Base-by-base conservation (phyloP, 2,329 filamentous ascomycete species). In the Fusarium lyarnte region DNA sequence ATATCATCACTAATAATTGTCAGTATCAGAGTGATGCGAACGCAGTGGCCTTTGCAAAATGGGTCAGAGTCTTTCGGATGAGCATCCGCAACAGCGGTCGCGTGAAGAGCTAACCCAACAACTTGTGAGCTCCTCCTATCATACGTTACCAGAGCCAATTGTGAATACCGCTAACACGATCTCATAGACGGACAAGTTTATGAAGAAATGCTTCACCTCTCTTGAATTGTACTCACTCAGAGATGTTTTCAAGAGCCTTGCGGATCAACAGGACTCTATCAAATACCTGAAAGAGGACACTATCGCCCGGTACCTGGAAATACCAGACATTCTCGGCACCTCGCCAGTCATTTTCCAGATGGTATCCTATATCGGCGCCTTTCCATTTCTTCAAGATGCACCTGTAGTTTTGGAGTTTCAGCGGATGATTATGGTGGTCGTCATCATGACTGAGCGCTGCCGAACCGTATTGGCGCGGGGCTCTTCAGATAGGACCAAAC, bases 191-290 rank as follows among this genome's bases (percentile, higher is more conserved):
- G 81, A 84, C 61, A 87, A 83, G 74, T 94, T 94, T 79, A 91
- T 89, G 61, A 87, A 89, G 65, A 91, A 90, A 77, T 93, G 90
- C 81, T 94, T 92, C 81, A 90, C 90, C 2, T 87, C 90, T 3
- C 85, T 94, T 62, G 92, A 94, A 80, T 84, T 93, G 35, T 93
- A 92, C 81, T 93, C 89, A 36, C 89, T 93, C 81, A 91, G 90
- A 75, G 89, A 93, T 78, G 91, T 93, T 77, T 94, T 94, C 83
- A 87, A 87, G 66, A 88, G 86, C 63, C 89, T 94, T 25, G 90
- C 92, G 71, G 91, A 94, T 74, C 81, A 86, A 21, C 86, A 92
- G 77, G 88, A 87, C 53, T 83, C 85, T 46, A 82, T 93, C 51
- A 85, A 85, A 57, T 93, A 93, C 78, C 87, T 93, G 71, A 92